These are phyloP conservation scores for Litsea cubeba DNA, from an alignment of 164 flowering plant species.

Conservation along the genomic window DNA sequence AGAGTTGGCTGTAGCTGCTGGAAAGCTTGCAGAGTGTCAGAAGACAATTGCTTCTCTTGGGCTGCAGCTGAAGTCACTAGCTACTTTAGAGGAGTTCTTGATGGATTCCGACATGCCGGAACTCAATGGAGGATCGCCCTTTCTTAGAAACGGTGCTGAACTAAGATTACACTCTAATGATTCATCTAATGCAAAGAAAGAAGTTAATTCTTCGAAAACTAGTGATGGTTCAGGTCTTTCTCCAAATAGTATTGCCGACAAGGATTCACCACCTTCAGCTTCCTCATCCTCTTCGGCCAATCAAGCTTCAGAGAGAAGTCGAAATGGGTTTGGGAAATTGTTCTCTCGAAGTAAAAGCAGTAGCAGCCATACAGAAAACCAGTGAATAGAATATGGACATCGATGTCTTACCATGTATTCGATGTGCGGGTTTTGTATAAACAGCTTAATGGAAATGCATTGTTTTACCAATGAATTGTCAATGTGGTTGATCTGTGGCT, in stretches of 20 bases:
- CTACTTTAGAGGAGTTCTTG: slow-evolving; percentile 76
- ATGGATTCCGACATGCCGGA: slow-evolving; percentile 51
- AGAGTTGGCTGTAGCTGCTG: slow-evolving; percentile 71
- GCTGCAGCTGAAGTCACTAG: slow-evolving; percentile 71
- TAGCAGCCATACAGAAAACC: slow-evolving; percentile 20
- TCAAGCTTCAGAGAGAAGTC: slow-evolving; percentile 40
- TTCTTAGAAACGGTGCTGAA: slow-evolving; percentile 22
- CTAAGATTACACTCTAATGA: slow-evolving; percentile 37
- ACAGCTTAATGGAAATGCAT: not conserved
- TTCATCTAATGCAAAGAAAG: slow-evolving; percentile 29
- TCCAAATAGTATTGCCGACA: slow-evolving; percentile 19
- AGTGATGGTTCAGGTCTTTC: slow-evolving; percentile 19
- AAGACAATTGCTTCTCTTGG: slow-evolving; percentile 86
- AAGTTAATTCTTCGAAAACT: slow-evolving; percentile 12
- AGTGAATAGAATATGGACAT: slow-evolving; percentile 1
- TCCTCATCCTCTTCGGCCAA: slow-evolving; percentile 25
- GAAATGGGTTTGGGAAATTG: slow-evolving; percentile 58
- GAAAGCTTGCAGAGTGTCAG: slow-evolving; percentile 86
- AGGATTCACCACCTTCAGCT: slow-evolving; percentile 42
- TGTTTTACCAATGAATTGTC: not conserved
- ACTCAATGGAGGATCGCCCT: slow-evolving; percentile 20
- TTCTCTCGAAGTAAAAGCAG: slow-evolving; percentile 43
- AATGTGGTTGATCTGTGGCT: too few relatives aligned
- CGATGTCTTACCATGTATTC: not conserved
- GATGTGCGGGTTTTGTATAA: not conserved